Evolutionary conservation across 331 rosid species (phyloP).

Genomic region (Acacia concinna): DNA sequence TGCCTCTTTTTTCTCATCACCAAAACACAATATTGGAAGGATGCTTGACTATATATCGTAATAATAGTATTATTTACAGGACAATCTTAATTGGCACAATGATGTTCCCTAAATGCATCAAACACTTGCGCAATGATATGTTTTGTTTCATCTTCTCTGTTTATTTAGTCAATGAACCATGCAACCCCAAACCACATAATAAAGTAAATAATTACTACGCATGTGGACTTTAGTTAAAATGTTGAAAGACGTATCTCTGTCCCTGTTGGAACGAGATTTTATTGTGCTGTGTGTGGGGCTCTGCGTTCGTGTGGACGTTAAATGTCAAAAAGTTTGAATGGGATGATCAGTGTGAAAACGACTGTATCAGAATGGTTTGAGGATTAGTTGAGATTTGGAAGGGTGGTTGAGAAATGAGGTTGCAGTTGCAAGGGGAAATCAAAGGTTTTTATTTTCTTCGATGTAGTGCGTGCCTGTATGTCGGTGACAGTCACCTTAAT

Average conservation of each 20-base stretch:
- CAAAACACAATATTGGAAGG: neutral
- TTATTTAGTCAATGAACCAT: neutral
- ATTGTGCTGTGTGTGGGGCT: neutral
- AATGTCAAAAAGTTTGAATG: neutral
- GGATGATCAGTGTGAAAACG: neutral
- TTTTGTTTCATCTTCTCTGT: neutral
- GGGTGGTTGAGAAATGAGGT: constrained; percentile 36
- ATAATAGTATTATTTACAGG: too few species aligned
- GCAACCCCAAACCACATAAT: neutral
- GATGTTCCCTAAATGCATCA: neutral
- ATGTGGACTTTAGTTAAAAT: neutral
- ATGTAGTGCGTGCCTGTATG: too few species aligned
- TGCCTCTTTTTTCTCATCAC: neutral
- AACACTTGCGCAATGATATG: neutral
- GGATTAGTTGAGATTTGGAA: constrained; percentile 31
- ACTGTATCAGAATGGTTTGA: neutral
- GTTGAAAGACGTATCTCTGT: neutral
- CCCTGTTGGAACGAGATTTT: neutral
- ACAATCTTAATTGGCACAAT: too few species aligned
- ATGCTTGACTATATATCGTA: neutral
- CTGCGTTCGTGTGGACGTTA: neutral
- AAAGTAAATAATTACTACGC: neutral
- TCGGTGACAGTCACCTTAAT: too few species aligned
- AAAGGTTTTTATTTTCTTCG: neutral
- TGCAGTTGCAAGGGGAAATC: neutral